Evolutionary conservation across 148 eudicot genomes (phyloP), one percentile per base, ranked within the genome.

Genomic region (Gaultheria prostrata): DNA sequence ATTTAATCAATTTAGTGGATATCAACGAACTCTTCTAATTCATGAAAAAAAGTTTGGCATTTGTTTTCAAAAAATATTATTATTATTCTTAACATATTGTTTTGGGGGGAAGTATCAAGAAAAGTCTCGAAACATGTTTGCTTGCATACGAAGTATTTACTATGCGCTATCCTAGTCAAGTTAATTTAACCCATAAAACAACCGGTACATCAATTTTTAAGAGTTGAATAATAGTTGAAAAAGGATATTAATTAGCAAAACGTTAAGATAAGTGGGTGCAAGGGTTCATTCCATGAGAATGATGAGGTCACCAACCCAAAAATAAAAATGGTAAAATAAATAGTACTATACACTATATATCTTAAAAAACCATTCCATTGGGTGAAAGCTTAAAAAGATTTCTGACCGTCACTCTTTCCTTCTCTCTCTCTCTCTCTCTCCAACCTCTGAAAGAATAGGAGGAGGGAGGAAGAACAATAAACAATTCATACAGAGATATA

Each of bases 341-440:
- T 45, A 32, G 9, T n/a, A 71, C 15, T 69, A 69, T 35, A n/a
- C n/a, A n/a, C n/a, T 35, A 35, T 35, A 63, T 24, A 54, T 59
- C 53, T 28, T 18, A 78, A 80, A 11, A 43, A 86, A 30, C 71
- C 84, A 24, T 45, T 80, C 49, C 48, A 39, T 83, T 69, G 79
- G 84, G 81, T 78, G 82, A 86, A 76, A 82, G 85, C 87, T 90
- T 83, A 57, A 88, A 85, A 89, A 91, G 83, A 78, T 81, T 80
- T 82, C 50, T 73, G 77, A 81, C 26, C 65, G 46, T 51, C 86
- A 65, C 61, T 51, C 35, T 69, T n/a, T 70, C 79, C 82, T 51
- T 82, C 80, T 79, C 76, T 77, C 83, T 61, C 56, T 49, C 74
- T 50, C 80, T 56, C 54, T 28, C 54, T 46, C 49, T 9, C 78